A percentile compares a stretch with the other conserved stretches of the same genome.
These are phyloP conservation scores for Phaeosphaeriaceae sp. DNA, from an alignment of 2,329 filamentous ascomycete genomes.

Conservation along the genomic window DNA sequence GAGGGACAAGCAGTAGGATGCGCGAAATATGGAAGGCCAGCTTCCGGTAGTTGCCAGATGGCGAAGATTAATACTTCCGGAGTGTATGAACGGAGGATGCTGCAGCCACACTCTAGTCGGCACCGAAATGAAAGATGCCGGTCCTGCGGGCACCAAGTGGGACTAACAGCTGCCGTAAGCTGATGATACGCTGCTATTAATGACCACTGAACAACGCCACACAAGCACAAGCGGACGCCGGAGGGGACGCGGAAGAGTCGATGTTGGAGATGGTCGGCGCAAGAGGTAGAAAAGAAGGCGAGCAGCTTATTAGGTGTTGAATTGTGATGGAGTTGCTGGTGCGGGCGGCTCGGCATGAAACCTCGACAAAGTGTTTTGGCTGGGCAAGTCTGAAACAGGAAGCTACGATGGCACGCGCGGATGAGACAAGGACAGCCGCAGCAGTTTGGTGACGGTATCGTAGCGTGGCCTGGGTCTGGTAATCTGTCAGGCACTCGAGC, in stretches of 20 bases:
- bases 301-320: not conserved
- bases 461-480: no score
- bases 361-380: constrained; percentile 20
- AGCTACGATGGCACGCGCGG: constrained; percentile 21
- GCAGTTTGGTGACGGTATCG: constrained; percentile 11
- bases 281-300: not conserved
- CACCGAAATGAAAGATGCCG: constrained; percentile 19
- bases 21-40: constrained; percentile 32
- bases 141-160: constrained; percentile 21
- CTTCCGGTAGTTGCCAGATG: constrained; percentile 37
- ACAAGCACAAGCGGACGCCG: not conserved
- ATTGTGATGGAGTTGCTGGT: not conserved
- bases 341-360: not conserved
- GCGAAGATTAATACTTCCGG: constrained; percentile 23
- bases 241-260: not conserved
- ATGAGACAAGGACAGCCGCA: constrained; percentile 33
- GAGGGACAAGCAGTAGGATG: constrained; percentile 8
- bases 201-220: constrained; percentile 10
- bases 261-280: not conserved
- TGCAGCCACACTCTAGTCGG: constrained; percentile 18
- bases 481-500: not conserved
- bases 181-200: constrained; percentile 27
- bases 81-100: constrained; percentile 7
- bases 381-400: constrained; percentile 33
- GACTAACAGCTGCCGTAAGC: constrained; percentile 18